phyloP scores from a whole-genome alignment of 2,329 filamentous ascomycete species.

The Trichoderma sp. region DNA sequence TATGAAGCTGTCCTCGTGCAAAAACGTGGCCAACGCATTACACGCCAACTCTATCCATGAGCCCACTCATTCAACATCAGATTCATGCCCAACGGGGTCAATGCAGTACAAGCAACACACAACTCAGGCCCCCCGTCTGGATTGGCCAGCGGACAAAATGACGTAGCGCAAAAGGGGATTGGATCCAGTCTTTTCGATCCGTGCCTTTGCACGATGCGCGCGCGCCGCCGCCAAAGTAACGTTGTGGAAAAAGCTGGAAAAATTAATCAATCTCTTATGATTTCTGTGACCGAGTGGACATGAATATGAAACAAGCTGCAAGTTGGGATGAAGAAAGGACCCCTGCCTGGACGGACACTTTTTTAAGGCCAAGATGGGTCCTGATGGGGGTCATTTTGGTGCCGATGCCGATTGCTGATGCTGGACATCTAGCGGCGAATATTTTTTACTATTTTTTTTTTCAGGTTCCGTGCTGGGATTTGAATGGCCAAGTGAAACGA shows the following conservation, averaged over 20 bases:
- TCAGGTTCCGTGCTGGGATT: background rate
- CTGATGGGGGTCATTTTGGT: background rate
- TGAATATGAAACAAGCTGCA: background rate
- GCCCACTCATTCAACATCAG: background rate
- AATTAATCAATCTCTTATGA: background rate
- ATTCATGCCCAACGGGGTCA: conserved; percentile 21
- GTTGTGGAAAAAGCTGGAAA: background rate
- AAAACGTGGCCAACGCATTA: background rate
- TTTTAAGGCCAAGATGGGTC: background rate
- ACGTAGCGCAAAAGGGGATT: background rate
- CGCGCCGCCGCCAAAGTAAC: background rate
- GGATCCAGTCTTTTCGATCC: background rate
- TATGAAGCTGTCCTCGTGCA: background rate
- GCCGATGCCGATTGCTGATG: background rate
- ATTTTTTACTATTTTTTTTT: background rate
- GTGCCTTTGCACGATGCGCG: background rate
- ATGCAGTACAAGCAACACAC: background rate
- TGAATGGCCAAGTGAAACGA: conserved; percentile 5
- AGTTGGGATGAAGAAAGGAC: background rate
- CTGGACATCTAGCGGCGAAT: background rate
- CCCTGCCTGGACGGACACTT: background rate
- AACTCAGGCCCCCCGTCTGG: background rate
- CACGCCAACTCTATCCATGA: background rate
- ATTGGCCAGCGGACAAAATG: background rate
- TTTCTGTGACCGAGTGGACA: background rate